Evolutionary conservation across 495 filamentous ascomycete genomes (phyloP).

Genomic region (Penicillium roqueforti): DNA sequence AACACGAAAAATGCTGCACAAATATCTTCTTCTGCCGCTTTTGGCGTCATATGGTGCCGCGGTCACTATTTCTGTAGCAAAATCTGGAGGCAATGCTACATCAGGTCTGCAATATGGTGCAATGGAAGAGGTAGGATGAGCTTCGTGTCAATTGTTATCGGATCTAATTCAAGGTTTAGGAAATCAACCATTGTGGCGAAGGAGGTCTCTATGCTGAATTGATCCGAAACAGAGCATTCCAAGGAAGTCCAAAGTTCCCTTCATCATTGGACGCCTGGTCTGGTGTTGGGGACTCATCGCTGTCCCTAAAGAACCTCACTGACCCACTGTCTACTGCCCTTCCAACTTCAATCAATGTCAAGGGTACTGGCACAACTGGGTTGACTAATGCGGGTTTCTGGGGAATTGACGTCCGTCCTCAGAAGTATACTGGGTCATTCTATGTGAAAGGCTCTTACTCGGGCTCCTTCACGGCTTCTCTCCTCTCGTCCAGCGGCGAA

Average conservation of each 20-base stretch:
- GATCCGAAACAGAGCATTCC: conserved; percentile 68
- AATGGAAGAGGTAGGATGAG: conserved; percentile 50
- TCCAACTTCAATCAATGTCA: conserved; percentile 57
- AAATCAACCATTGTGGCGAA: conserved; percentile 72
- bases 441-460: conserved; percentile 47
- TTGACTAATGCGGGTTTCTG: conserved; percentile 59
- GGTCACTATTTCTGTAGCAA: conserved; percentile 38
- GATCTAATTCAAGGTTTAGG: conserved; percentile 33
- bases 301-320: conserved; percentile 50
- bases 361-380: conserved; percentile 42
- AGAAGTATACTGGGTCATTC: conserved; percentile 54
- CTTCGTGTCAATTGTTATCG: neutral
- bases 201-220: conserved; percentile 74
- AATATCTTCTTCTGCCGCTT: conserved; percentile 26
- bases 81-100: conserved; percentile 49
- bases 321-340: conserved; percentile 58
- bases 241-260: conserved; percentile 45
- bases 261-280: conserved; percentile 51
- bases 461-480: conserved; percentile 27
- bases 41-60: conserved; percentile 28
- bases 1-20: conserved; percentile 18
- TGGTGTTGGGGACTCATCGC: conserved; percentile 44
- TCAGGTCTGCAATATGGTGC: conserved; percentile 52
- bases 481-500: conserved; percentile 30
- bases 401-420: conserved; percentile 55